Evolutionary conservation across 192 early-diverging fungal species (phyloP), one percentile per base, ranked within the genome.

Genomic region (Entrophospora sp.): DNA sequence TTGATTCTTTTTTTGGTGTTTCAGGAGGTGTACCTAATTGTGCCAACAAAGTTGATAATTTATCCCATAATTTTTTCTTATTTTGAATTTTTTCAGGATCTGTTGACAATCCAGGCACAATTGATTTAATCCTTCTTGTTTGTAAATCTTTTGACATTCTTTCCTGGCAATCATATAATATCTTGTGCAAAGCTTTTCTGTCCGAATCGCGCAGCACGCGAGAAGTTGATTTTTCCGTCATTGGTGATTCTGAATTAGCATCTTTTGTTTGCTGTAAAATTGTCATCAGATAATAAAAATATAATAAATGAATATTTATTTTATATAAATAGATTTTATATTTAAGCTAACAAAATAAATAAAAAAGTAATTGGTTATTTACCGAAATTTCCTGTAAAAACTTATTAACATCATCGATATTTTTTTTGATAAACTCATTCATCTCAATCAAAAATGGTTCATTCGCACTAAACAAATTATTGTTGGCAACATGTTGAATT

Each of bases 401-500:
- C 31, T 72, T 71, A 49, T 84, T 85, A 1, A 97, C 90, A 24
- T 85, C 85, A 37, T 80, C 79, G 40, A 89, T 87, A 73, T 98
- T 96, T 32, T 85, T 75, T 8, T 83, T 75, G 67, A 98, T 76
- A 61, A 96, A 90, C 32, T 87, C 85, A 73, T 98, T 97, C n/a
- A 95, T 80, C 12, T 85, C 83, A 28, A 82, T 84, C 95, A 98
- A 97, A 72, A 87, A 98, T 1, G 84, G 83, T 79, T 98, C 96
- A 74, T 98, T 98, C 61, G 82, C 81, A 53, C 94, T 94, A 76
- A 98, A 98, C 35, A 91, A 76, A 14, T 96, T 89, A 67, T 95
- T 90, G 70, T 98, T 98, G 25, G 95, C 94, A 46, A 98, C 69
- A 67, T 96, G 96, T 61, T 96, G 95, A 53, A 97, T 94, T 13